phyloP scores from a whole-genome alignment of 305 asterid genomes.

The Solanum hybrid region DNA sequence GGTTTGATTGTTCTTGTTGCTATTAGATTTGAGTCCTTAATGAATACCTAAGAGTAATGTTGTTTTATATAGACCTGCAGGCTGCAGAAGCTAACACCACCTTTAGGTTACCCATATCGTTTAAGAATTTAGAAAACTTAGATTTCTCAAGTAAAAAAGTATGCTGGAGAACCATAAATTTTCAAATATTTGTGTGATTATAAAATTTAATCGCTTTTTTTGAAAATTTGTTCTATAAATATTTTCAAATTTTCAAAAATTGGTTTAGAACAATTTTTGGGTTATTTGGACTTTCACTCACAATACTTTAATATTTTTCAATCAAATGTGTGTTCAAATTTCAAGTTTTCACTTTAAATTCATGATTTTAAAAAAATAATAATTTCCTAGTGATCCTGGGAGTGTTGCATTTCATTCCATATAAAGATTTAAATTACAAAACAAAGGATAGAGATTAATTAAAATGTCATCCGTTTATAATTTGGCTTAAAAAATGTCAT shows the following conservation, averaged over 20 bases:
- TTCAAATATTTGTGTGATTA: not conserved
- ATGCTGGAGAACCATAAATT: not conserved
- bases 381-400: not conserved
- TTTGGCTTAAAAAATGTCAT: not conserved
- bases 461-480: too few relatives aligned
- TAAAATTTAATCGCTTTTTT: not conserved
- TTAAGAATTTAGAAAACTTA: not conserved
- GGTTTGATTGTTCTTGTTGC: not conserved
- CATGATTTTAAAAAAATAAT: accelerated
- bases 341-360: not conserved
- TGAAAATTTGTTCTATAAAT: not conserved
- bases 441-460: not conserved
- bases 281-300: not conserved
- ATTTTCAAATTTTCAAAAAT: not conserved
- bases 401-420: not conserved
- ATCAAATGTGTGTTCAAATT: not conserved
- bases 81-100: not conserved
- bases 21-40: not conserved
- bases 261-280: not conserved
- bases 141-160: not conserved
- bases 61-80: not conserved
- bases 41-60: not conserved
- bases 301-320: too few relatives aligned
- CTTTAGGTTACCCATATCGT: not conserved
- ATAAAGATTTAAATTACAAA: not conserved